Evolutionary conservation across 768 basidiomycete species (phyloP).

Genomic region (Wakefieldia striispora): DNA sequence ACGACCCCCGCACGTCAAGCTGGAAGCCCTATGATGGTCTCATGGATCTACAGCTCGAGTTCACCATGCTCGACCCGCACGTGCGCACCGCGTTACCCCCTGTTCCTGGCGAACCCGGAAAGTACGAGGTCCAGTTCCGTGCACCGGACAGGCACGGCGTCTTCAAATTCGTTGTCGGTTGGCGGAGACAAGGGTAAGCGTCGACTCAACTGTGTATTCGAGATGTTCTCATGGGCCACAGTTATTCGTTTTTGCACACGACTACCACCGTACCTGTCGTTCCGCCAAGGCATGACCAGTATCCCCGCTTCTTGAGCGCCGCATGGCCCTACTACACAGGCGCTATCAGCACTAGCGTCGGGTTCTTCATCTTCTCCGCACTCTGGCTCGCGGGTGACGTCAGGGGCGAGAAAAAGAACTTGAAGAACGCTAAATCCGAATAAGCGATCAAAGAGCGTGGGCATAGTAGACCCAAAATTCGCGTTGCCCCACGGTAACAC

Average conservation of each 20-base stretch:
- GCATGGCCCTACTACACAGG: slow-evolving; percentile 96
- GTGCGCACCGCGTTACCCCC: slow-evolving; percentile 75
- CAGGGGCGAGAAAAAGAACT: slow-evolving; percentile 54
- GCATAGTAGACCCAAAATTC: slow-evolving; percentile 1
- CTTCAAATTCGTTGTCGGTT: slow-evolving; percentile 93
- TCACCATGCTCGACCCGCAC: slow-evolving; percentile 99
- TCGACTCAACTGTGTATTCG: not conserved
- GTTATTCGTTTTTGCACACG: slow-evolving; percentile 72
- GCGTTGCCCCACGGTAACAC: slow-evolving; percentile 2
- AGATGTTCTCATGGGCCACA: slow-evolving; percentile 25
- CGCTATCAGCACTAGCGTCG: slow-evolving; percentile 83
- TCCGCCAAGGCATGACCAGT: slow-evolving; percentile 91
- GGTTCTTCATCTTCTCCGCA: slow-evolving; percentile 82
- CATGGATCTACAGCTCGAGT: slow-evolving; percentile 86
- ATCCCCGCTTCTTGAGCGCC: slow-evolving; percentile 91
- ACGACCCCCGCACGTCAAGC: slow-evolving; percentile 46
- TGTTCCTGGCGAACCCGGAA: slow-evolving; percentile 53
- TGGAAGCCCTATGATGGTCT: slow-evolving; percentile 78
- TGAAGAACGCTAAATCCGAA: slow-evolving; percentile 35
- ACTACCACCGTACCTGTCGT: slow-evolving; percentile 82
- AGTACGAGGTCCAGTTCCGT: slow-evolving; percentile 82
- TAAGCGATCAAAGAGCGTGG: slow-evolving; percentile 3
- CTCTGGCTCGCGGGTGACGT: slow-evolving; percentile 86
- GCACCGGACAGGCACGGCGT: slow-evolving; percentile 96
- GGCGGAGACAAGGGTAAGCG: slow-evolving; percentile 83